A percentile compares a stretch with the other conserved stretches of the same genome.
Evolutionary conservation across 495 filamentous ascomycete species (phyloP).

Genomic region (Aspergillus carlsbadensis): DNA sequence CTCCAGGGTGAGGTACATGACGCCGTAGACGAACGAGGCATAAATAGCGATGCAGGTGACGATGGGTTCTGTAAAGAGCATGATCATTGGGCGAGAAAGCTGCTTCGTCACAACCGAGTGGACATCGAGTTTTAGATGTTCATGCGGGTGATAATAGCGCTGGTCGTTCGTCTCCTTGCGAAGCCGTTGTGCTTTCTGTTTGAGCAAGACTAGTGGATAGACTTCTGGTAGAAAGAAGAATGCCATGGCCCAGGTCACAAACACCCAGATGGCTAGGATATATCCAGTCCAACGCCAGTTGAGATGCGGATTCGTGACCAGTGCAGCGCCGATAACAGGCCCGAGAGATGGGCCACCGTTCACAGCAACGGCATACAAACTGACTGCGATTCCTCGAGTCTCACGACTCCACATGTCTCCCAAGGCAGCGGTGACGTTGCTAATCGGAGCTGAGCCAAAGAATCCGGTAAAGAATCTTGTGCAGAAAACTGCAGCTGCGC

Average conservation of each 20-base stretch:
- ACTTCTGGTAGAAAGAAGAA: conserved; percentile 50
- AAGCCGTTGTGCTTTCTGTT: conserved; percentile 44
- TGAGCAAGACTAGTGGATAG: conserved; percentile 47
- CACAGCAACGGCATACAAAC: conserved; percentile 54
- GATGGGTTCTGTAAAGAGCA: conserved; percentile 49
- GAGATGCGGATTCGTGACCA: conserved; percentile 30
- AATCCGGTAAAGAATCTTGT: conserved; percentile 59
- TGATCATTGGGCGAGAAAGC: conserved; percentile 39
- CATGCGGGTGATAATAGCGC: conserved; percentile 52
- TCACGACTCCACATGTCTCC: conserved; percentile 51
- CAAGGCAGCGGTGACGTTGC: conserved; percentile 54
- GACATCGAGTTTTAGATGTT: conserved; percentile 32
- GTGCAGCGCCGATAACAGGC: conserved; percentile 47
- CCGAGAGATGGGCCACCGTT: conserved; percentile 51
- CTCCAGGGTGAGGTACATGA: conserved; percentile 36
- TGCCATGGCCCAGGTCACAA: conserved; percentile 37
- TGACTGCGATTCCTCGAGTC: conserved; percentile 49
- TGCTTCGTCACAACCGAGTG: conserved; percentile 26
- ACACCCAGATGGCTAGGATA: conserved; percentile 32
- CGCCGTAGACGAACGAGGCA: conserved; percentile 47
- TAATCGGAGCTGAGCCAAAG: conserved; percentile 54
- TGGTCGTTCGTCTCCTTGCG: conserved; percentile 40
- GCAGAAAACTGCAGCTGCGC: conserved; percentile 56
- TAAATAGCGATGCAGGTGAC: conserved; percentile 48
- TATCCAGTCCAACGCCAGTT: conserved; percentile 53